Evolutionary conservation across 2,329 filamentous ascomycete species (phyloP), one percentile per base, ranked within the genome.

Genomic region (Epicoccum sorghinum): DNA sequence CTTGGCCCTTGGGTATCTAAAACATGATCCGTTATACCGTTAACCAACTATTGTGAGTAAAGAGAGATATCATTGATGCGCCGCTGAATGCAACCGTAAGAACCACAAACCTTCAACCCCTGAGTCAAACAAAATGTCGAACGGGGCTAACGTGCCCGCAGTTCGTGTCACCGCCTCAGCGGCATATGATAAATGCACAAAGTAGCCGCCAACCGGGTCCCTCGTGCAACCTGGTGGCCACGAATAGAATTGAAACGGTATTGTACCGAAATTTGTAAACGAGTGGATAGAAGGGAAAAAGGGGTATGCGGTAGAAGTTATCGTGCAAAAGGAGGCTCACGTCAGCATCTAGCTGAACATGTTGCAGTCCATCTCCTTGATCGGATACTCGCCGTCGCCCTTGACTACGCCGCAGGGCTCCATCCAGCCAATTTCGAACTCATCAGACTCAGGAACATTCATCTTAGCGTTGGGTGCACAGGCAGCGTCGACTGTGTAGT

Each of bases 381-480:
- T 68, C n/a, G 73, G 65, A 60, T 80, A 80, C 47, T 69, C 73
- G 22, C 76, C 77, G 62, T 79, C 77, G 7, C 78, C 78, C 14
- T 64, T 46, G 3, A 78, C 71, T 13, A 80, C 73, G 55, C 65
- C 65, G 32, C 65, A 68, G 24, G 51, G 52, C 14, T 66, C 64
- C 47, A 79, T 75, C 36, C 75, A 75, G 3, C 78, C 77, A 10
- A 81, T 65, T 62, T 81, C 79, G 32, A 68, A 68, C 24, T 41
- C 48, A 36, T 68, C 65, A 47, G 63, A 66, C 32, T 59, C 47
- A 7, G 64, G 64, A 23, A 57, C 59, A 48, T 60, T 58, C 18
- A 56, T 47, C 56, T 68, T 68, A 5, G 65, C 65, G 12, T 71
- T 73, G 9, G 68, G 69, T 10, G 68, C 55, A 57, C 79, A 80